Conservation (phyloP, 805 yeast species). For the Candida xiaguanensis region DNA sequence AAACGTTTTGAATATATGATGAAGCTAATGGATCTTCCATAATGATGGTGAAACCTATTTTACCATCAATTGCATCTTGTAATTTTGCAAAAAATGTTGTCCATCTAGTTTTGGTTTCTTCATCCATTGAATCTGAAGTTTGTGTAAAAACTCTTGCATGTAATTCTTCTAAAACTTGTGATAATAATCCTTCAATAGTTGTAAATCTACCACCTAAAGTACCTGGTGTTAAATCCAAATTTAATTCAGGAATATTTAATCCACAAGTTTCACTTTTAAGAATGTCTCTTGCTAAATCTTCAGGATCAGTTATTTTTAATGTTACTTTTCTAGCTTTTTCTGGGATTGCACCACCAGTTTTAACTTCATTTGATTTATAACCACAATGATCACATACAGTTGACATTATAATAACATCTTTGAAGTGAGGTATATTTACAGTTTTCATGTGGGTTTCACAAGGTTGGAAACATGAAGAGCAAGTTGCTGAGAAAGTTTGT, state of each 20-base stretch:
- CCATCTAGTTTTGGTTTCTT: conserved; percentile 78
- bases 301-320: conserved; percentile 77
- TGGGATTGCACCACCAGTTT: conserved; percentile 97
- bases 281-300: conserved; percentile 91
- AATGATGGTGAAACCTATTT: conserved; percentile 72
- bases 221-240: conserved; percentile 89
- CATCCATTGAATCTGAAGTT: conserved; percentile 90
- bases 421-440: conserved; percentile 95
- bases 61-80: conserved; percentile 78
- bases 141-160: conserved; percentile 79
- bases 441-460: conserved; percentile 96
- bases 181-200: conserved; percentile 87
- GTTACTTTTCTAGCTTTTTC: conserved; percentile 73
- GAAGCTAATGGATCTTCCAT: conserved; percentile 96
- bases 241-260: conserved; percentile 78
- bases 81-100: conserved; percentile 66
- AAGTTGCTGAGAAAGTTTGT: conserved; percentile 86
- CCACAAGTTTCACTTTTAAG: conserved; percentile 94
- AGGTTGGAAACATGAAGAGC: conserved; percentile 80
- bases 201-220: conserved; percentile 98
- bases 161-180: conserved; percentile 87
- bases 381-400: conserved; percentile 93
- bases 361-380: conserved; percentile 94
- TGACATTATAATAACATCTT: conserved; percentile 95
- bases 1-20: conserved; percentile 94